Evolutionary conservation across 2,329 filamentous ascomycete genomes (phyloP).

Genomic region (Colletotrichum limetticola): DNA sequence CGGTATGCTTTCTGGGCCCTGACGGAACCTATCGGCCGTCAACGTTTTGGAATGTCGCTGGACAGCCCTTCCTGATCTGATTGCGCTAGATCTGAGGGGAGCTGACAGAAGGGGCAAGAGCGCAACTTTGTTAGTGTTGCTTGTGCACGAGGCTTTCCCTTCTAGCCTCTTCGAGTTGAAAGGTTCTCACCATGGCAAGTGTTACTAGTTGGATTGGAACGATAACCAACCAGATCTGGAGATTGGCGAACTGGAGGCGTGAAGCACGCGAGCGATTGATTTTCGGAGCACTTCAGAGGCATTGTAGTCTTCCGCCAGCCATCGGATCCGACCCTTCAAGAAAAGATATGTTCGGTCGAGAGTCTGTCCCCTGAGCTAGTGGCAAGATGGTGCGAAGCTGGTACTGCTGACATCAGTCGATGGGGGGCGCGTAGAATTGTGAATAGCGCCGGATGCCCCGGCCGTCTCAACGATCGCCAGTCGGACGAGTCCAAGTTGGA

Average conservation of each 20-base stretch:
- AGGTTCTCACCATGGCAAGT: background rate
- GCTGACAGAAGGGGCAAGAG: background rate
- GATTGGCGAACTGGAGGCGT: background rate
- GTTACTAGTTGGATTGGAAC: background rate
- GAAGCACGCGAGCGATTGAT: background rate
- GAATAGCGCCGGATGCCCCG: background rate
- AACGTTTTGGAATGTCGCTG: background rate
- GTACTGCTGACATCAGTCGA: background rate
- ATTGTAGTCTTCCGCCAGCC: background rate
- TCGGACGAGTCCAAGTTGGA: background rate
- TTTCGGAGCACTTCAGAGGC: background rate
- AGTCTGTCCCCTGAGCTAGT: slow-evolving; percentile 9
- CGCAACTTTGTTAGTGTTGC: background rate
- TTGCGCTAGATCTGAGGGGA: background rate
- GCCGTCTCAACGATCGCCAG: background rate
- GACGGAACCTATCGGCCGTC: background rate
- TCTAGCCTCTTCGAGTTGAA: background rate
- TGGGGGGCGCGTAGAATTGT: background rate
- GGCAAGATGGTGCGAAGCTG: background rate
- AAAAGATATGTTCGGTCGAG: background rate
- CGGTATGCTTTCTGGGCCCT: background rate
- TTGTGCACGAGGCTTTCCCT: background rate
- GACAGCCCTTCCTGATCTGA: background rate
- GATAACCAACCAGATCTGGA: background rate
- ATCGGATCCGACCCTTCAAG: background rate